Evolutionary conservation across 306 rosid genomes (phyloP), one percentile per base, ranked within the genome.

Genomic region (Myrica gale): DNA sequence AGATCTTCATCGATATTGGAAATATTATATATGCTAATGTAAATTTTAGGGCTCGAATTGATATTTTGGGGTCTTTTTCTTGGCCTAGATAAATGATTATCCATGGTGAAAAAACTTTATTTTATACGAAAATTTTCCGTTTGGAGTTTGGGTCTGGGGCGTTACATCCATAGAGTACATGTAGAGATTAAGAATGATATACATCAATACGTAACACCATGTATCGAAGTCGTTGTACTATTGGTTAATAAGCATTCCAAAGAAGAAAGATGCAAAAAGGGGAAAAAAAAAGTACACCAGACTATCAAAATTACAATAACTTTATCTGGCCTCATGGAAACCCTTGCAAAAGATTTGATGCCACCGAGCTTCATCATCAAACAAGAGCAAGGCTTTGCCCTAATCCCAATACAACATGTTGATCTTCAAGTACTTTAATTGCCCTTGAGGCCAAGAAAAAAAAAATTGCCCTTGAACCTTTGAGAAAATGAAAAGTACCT

Each of bases 111-210:
- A n/a, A n/a, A n/a, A n/a, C n/a, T n/a, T n/a, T n/a, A n/a, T n/a
- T n/a, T n/a, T n/a, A n/a, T n/a, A n/a, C n/a, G n/a, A n/a, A n/a
- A n/a, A n/a, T n/a, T n/a, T n/a, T n/a, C n/a, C n/a, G n/a, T n/a
- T n/a, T n/a, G n/a, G n/a, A n/a, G n/a, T n/a, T n/a, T n/a, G n/a
- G n/a, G n/a, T n/a, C n/a, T n/a, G n/a, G n/a, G n/a, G n/a, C n/a
- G n/a, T n/a, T n/a, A n/a, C n/a, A n/a, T n/a, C n/a, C 55, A 52
- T 39, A 39, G 65, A 78, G 69, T n/a, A 68, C 48, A 65, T 65
- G 23, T 42, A 41, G 48, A 65, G 16, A 17, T 43, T 65, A 65
- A 65, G 68, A 65, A 42, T 19, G 19, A 65, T 19, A 41, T 41
- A 65, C 46, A 65, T 15, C 20, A 65, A 65, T 65, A 17, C 21